phyloP scores from a whole-genome alignment of 805 yeast species.

The Candida fluviatilis region DNA sequence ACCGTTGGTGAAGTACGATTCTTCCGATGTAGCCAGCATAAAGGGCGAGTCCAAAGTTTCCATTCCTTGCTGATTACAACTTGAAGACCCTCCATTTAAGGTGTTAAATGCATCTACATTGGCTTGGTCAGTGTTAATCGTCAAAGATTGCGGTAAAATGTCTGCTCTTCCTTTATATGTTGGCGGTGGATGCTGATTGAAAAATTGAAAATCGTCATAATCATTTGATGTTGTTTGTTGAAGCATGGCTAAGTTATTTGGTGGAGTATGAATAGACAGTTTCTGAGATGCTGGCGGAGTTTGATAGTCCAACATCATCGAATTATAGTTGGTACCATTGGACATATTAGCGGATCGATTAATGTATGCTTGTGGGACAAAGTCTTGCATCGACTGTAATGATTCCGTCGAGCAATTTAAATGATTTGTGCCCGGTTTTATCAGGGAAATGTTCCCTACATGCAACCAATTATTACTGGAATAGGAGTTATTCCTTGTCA shows the following conservation, averaged over 20 bases:
- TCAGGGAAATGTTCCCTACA: constrained; percentile 37
- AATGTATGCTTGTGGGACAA: constrained; percentile 38
- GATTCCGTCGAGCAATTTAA: constrained; percentile 33
- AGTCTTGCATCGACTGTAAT: constrained; percentile 42
- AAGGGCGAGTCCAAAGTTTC: constrained; percentile 38
- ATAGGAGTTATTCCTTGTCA: constrained; percentile 39
- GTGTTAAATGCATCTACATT: constrained; percentile 22
- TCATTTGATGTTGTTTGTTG: constrained; percentile 13
- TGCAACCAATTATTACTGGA: constrained; percentile 38
- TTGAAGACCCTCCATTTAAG: constrained; percentile 13
- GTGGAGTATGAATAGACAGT: constrained; percentile 9
- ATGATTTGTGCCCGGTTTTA: constrained; percentile 18
- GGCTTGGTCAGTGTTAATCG: constrained; percentile 35
- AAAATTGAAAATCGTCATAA: constrained; percentile 28
- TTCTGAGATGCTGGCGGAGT: constrained; percentile 3
- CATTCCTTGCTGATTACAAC: neutral
- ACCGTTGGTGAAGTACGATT: constrained; percentile 26
- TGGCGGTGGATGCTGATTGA: constrained; percentile 11
- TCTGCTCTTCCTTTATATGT: constrained; percentile 18
- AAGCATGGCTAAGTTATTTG: constrained; percentile 1
- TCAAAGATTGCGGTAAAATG: constrained; percentile 30
- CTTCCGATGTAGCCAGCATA: constrained; percentile 36
- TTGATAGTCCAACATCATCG: constrained; percentile 23
- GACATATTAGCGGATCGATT: constrained; percentile 21
- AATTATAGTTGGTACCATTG: constrained; percentile 16